phyloP scores from a whole-genome alignment of 73 alveolate species.

The Halteria grandinella region DNA sequence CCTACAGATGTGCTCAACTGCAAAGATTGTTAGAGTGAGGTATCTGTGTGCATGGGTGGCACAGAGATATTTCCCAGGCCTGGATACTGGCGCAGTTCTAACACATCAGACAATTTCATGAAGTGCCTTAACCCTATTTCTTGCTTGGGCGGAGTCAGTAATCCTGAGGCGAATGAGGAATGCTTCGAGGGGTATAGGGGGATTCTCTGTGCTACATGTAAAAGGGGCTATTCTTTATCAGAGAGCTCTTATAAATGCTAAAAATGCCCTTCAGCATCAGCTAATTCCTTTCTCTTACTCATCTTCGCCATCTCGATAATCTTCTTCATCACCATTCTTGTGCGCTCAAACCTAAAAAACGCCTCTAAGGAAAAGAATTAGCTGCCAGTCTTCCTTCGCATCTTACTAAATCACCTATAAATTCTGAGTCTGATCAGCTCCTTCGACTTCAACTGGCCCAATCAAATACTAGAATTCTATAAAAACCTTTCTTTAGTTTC shows the following conservation, averaged over 20 bases:
- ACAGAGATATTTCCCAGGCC: slow-evolving; percentile 3
- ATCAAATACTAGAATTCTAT: not conserved
- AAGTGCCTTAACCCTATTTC: slow-evolving; percentile 46
- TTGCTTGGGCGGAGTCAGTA: slow-evolving; percentile 55
- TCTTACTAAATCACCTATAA: slow-evolving; percentile 51
- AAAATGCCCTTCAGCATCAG: slow-evolving; percentile 38
- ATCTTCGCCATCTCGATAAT: not conserved
- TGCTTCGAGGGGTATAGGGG: slow-evolving; percentile 59
- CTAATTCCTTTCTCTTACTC: slow-evolving; percentile 28
- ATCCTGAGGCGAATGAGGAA: slow-evolving; percentile 9
- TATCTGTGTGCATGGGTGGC: not conserved
- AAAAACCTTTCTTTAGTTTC: not conserved
- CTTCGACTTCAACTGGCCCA: slow-evolving; percentile 27
- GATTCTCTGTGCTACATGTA: slow-evolving; percentile 40
- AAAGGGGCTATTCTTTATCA: slow-evolving; percentile 29
- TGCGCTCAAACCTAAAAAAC: slow-evolving; percentile 42
- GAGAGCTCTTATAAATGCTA: slow-evolving; percentile 51
- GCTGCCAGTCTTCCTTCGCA: slow-evolving; percentile 46
- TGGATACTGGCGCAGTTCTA: slow-evolving; percentile 69
- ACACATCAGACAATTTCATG: slow-evolving; percentile 44
- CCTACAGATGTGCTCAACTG: not conserved
- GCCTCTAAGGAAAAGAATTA: slow-evolving; percentile 40
- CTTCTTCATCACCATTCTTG: not conserved
- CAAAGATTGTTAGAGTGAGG: not conserved
- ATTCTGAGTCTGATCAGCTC: slow-evolving; percentile 13